phyloP scores from a whole-genome alignment of 345 rosid species.

The Viola odorata region DNA sequence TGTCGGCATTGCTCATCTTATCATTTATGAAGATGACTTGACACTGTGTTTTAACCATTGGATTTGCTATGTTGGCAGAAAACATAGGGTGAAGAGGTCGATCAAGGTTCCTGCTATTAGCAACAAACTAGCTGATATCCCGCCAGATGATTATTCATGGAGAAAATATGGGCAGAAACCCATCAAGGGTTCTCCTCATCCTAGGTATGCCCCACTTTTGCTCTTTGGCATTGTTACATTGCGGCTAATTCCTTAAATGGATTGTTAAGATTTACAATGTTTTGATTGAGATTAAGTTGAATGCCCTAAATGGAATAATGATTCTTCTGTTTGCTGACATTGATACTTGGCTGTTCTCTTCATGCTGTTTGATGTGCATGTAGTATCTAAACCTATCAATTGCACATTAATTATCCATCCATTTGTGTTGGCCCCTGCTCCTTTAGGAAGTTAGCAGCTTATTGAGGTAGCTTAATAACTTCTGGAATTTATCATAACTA shows the following conservation, averaged over 20 bases:
- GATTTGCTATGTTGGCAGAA: slow-evolving; percentile 36
- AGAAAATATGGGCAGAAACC: slow-evolving; percentile 86
- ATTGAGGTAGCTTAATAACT: too few species aligned
- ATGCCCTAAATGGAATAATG: neutral
- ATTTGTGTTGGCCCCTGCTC: neutral
- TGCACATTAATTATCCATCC: slow-evolving; percentile 1
- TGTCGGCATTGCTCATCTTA: neutral
- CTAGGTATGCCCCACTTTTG: slow-evolving; percentile 38
- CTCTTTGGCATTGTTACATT: neutral
- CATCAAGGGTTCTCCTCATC: slow-evolving; percentile 82
- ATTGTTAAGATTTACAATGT: too few species aligned
- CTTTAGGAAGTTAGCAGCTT: too few species aligned
- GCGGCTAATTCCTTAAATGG: neutral
- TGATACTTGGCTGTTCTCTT: neutral
- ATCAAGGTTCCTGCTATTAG: slow-evolving; percentile 82
- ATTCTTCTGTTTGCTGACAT: neutral
- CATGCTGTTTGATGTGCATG: neutral
- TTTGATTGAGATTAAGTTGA: too few species aligned
- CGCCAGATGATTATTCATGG: slow-evolving; percentile 81
- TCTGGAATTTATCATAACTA: too few species aligned
- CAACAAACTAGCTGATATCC: slow-evolving; percentile 78
- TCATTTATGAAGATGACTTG: neutral
- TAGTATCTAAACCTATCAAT: slow-evolving; percentile 1
- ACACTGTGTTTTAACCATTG: slow-evolving; percentile 9
- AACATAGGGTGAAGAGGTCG: slow-evolving; percentile 65